Evolutionary conservation across 768 basidiomycete species (phyloP).

Genomic region (Gymnopilus dilepis): DNA sequence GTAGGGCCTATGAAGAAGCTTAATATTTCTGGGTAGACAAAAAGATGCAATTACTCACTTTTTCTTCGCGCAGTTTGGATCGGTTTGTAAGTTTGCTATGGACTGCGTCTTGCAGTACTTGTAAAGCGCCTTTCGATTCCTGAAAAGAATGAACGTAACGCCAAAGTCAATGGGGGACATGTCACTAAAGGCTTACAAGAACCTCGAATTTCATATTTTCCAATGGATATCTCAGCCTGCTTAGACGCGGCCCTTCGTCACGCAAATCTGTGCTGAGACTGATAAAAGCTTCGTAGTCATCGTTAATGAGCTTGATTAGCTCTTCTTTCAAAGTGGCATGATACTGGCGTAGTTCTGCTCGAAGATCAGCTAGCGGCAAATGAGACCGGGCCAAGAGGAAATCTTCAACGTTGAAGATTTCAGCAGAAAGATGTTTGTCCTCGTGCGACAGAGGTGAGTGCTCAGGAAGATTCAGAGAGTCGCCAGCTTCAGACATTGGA

Average conservation of each 20-base stretch:
- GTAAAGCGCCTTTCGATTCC: slow-evolving; percentile 69
- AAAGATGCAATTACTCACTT: slow-evolving; percentile 49
- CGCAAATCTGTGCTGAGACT: slow-evolving; percentile 91
- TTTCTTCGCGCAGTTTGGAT: slow-evolving; percentile 82
- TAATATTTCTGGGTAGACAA: not conserved
- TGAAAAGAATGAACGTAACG: slow-evolving; percentile 25
- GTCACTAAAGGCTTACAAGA: slow-evolving; percentile 54
- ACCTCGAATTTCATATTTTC: slow-evolving; percentile 66
- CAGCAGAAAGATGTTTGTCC: slow-evolving; percentile 72
- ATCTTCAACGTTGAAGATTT: slow-evolving; percentile 78
- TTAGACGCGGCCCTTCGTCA: slow-evolving; percentile 79
- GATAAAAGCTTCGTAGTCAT: slow-evolving; percentile 98
- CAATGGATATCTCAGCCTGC: slow-evolving; percentile 72
- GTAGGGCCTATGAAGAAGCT: slow-evolving; percentile 64
- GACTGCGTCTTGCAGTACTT: slow-evolving; percentile 71
- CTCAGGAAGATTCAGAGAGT: slow-evolving; percentile 58
- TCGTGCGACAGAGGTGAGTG: slow-evolving; percentile 79
- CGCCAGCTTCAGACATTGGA: slow-evolving; percentile 18
- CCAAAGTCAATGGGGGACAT: not conserved
- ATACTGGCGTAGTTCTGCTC: slow-evolving; percentile 87
- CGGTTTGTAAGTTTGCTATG: slow-evolving; percentile 80
- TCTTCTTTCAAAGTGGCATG: slow-evolving; percentile 86
- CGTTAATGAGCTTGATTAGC: slow-evolving; percentile 93
- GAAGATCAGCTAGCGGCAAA: slow-evolving; percentile 86
- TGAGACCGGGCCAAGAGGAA: slow-evolving; percentile 89